Evolutionary conservation across 106 monocot species (phyloP).

Genomic region (Dendrobium chrysotoxum): DNA sequence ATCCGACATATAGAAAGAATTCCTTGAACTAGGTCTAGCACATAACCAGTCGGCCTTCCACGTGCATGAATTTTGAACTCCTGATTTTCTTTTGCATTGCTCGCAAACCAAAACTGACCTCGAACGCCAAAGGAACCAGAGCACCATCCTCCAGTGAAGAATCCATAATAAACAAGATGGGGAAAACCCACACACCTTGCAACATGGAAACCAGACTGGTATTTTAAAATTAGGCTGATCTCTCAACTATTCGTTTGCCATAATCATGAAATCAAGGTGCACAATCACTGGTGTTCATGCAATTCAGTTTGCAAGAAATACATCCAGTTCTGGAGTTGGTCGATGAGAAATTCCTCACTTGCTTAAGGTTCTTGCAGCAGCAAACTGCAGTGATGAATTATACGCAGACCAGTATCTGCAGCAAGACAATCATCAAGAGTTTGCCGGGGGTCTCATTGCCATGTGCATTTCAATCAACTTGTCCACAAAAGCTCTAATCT

Average conservation of each 20-base stretch:
- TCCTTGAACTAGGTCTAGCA: not conserved
- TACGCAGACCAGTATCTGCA: not conserved
- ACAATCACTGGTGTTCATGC: not conserved
- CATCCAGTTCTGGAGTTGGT: not conserved
- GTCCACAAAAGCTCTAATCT: slow-evolving; percentile 91
- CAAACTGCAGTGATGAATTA: slow-evolving; percentile 1
- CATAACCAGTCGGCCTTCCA: slow-evolving; percentile 1
- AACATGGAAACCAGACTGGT: not conserved
- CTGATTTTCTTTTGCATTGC: not conserved
- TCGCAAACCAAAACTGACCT: not conserved
- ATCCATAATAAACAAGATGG: not conserved
- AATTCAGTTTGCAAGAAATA: not conserved
- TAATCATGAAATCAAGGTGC: not conserved
- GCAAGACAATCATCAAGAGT: slow-evolving; percentile 22
- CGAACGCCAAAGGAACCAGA: not conserved
- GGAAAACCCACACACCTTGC: not conserved
- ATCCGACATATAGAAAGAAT: not conserved
- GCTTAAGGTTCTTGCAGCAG: not conserved
- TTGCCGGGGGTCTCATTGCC: slow-evolving; percentile 29
- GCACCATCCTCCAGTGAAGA: not conserved
- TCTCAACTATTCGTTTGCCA: not conserved
- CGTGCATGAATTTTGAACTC: slow-evolving; percentile 6
- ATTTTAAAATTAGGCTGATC: not conserved
- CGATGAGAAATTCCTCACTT: not conserved
- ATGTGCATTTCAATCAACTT: slow-evolving; percentile 83